Conservation (phyloP, 352 stramenopile species). For the Globisporangium perplexum region DNA sequence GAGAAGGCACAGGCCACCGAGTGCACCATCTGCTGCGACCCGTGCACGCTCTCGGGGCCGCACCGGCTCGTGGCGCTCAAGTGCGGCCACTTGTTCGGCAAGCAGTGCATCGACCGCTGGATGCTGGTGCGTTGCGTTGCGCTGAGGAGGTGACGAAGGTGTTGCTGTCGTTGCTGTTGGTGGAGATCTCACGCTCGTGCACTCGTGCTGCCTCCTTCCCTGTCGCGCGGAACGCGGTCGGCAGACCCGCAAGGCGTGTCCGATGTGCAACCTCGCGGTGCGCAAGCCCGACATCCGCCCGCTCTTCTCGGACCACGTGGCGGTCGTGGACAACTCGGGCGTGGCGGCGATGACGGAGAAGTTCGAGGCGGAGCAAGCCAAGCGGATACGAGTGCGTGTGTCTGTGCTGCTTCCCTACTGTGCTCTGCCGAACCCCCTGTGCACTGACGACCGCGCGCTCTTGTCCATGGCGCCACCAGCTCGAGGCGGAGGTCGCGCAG, state of each 20-base stretch:
- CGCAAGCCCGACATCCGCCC: conserved; percentile 44
- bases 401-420: background rate
- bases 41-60: conserved; percentile 44
- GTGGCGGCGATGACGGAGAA: conserved; percentile 51
- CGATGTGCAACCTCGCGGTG: conserved; percentile 55
- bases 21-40: conserved; percentile 72
- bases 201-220: too few species aligned
- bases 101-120: conserved; percentile 73
- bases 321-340: conserved; percentile 69
- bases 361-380: conserved; percentile 49
- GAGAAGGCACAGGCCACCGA: conserved; percentile 50
- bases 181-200: too few species aligned
- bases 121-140: conserved; percentile 16
- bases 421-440: background rate
- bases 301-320: conserved; percentile 66
- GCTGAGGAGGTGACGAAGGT: background rate
- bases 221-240: too few species aligned
- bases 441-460: too few species aligned
- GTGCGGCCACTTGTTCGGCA: conserved; percentile 74
- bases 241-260: conserved; percentile 23
- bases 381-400: conserved; percentile 22
- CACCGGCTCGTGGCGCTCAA: conserved; percentile 70
- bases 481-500: conserved; percentile 1
- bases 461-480: background rate
- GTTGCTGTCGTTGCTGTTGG: background rate